Evolutionary conservation across 306 rosid genomes (phyloP).

Genomic region (Citrullus mucosospermus): DNA sequence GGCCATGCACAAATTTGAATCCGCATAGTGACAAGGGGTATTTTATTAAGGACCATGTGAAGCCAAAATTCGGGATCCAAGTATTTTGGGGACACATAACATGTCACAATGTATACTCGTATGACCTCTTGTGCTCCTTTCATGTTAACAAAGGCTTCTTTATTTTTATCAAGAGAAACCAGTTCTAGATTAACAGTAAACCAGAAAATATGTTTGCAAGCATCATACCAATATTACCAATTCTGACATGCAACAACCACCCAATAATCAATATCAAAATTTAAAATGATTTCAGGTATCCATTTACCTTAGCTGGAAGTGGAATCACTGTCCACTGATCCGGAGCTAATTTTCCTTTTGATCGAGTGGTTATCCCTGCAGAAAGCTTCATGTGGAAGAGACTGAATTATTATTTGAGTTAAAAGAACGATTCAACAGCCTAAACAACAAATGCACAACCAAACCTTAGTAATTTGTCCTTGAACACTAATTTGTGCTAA

Average conservation of each 20-base stretch:
- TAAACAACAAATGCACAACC: neutral
- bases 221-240: neutral
- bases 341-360: slow-evolving; percentile 80
- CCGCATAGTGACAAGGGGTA: neutral
- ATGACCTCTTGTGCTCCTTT: neutral
- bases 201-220: neutral
- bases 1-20: neutral
- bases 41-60: neutral
- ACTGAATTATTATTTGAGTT: slow-evolving; percentile 7
- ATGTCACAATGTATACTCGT: neutral
- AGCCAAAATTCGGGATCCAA: neutral
- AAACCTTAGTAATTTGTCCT: slow-evolving; percentile 65
- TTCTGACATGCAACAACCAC: neutral
- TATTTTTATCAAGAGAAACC: neutral
- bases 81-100: neutral
- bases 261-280: neutral
- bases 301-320: slow-evolving; percentile 69
- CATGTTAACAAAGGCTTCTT: neutral
- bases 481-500: slow-evolving; percentile 46
- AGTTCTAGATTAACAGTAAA: neutral
- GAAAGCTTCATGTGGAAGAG: slow-evolving; percentile 32
- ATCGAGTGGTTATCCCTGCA: slow-evolving; percentile 72
- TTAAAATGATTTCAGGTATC: neutral
- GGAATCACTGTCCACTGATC: slow-evolving; percentile 79
- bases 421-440: slow-evolving; percentile 6